Evolutionary conservation across 257 asterid genomes (phyloP).

Genomic region (Leptodermis oblonga): DNA sequence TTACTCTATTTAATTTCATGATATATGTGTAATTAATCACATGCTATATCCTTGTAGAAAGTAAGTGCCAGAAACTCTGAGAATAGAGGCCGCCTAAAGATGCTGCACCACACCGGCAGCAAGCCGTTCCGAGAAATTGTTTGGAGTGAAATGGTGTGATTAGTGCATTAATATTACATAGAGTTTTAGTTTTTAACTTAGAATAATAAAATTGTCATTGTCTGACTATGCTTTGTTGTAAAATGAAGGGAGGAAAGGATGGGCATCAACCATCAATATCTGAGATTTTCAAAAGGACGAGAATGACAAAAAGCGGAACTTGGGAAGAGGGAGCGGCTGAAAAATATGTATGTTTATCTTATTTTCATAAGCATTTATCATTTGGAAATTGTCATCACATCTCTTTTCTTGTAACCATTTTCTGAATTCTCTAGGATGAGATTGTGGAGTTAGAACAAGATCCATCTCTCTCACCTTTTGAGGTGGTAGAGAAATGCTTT

Average conservation of each 20-base stretch:
- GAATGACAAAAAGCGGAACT: background rate
- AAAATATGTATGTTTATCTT: background rate
- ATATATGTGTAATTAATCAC: no score
- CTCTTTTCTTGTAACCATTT: background rate
- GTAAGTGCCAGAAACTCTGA: background rate
- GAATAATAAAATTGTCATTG: background rate
- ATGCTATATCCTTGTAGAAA: background rate
- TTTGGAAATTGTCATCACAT: background rate
- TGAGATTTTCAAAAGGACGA: background rate
- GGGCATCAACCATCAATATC: background rate
- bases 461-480: background rate
- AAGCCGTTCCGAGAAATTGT: background rate
- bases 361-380: background rate
- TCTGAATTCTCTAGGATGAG: background rate
- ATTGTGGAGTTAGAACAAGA: background rate
- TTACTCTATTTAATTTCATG: no score
- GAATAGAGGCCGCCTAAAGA: background rate
- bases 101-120: background rate
- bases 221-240: background rate
- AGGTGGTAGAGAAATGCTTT: background rate
- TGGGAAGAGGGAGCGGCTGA: background rate
- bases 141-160: background rate
- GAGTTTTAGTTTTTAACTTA: background rate
- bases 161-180: background rate
- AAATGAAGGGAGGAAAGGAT: background rate